These are phyloP conservation scores for Paecilomyces dactylethromorphus DNA, from an alignment of 2,329 filamentous ascomycete genomes.

Conservation along the genomic window DNA sequence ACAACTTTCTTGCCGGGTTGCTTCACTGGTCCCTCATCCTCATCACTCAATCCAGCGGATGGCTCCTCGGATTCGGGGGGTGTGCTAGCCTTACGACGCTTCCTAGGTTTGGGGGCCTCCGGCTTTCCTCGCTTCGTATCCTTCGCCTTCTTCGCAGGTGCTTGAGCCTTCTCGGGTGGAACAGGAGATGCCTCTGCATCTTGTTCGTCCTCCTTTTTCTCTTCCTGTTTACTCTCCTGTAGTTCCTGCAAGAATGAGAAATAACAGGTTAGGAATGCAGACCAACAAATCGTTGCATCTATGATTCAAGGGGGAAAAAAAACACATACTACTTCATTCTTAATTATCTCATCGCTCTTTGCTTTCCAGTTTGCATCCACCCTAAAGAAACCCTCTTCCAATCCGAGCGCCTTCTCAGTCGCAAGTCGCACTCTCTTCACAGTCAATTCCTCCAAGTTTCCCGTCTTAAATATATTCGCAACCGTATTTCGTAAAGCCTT, in stretches of 20 bases:
- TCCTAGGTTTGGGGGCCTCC: constrained; percentile 18
- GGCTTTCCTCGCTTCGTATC: constrained; percentile 22
- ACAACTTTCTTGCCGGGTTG: constrained; percentile 11
- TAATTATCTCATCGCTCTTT: constrained; percentile 48
- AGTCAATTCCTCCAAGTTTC: constrained; percentile 47
- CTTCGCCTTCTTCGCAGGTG: constrained; percentile 12
- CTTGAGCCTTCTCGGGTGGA: constrained; percentile 9
- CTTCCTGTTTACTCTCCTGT: constrained; percentile 17
- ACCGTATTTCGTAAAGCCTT: constrained; percentile 33
- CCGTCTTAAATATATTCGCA: constrained; percentile 25
- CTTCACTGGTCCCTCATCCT: constrained; percentile 13
- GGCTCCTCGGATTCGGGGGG: constrained; percentile 14
- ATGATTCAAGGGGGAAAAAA: neutral
- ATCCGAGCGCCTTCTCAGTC: constrained; percentile 45
- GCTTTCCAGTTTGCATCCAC: constrained; percentile 47
- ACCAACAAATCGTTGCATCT: neutral
- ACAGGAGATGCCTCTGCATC: constrained; percentile 6
- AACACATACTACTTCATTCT: constrained; percentile 44
- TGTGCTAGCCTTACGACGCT: constrained; percentile 27
- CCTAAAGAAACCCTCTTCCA: constrained; percentile 52
- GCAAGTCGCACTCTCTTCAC: constrained; percentile 50
- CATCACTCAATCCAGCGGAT: neutral
- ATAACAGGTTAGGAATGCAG: neutral
- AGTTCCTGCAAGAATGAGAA: constrained; percentile 17
- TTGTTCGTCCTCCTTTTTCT: constrained; percentile 6